Evolutionary conservation across 83 land plant genomes (phyloP).

Genomic region (Thuja plicata): DNA sequence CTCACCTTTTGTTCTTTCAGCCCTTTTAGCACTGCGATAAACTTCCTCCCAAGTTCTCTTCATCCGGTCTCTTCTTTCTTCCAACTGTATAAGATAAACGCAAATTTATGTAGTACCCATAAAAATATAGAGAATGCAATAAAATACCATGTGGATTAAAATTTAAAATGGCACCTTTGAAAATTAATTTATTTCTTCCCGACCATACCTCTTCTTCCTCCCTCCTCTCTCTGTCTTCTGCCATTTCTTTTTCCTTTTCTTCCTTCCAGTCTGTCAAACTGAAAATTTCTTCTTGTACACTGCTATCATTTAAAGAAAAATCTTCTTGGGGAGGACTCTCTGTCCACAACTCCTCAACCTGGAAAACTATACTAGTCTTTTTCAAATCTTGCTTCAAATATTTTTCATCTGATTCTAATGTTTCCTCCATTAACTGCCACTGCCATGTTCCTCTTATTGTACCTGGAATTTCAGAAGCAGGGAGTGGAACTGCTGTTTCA

Average conservation of each 20-base stretch:
- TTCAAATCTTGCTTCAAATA: not conserved
- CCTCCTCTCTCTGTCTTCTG: conserved; percentile 44
- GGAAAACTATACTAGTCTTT: not conserved
- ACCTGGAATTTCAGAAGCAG: conserved; percentile 30
- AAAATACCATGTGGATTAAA: not conserved
- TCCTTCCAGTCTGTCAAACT: conserved; percentile 60
- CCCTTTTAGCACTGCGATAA: conserved; percentile 76
- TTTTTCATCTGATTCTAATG: conserved; percentile 3
- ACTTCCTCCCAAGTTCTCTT: conserved; percentile 94
- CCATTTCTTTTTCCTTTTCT: conserved; percentile 39
- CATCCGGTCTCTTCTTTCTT: conserved; percentile 75
- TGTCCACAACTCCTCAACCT: conserved; percentile 35
- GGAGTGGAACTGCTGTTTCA: conserved; percentile 58
- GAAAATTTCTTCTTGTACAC: conserved; percentile 37
- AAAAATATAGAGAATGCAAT: not conserved
- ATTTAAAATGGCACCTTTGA: not conserved
- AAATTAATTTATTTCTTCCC: conserved; percentile 7
- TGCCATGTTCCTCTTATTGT: conserved; percentile 62
- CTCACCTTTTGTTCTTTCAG: conserved; percentile 75
- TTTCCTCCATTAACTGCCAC: conserved; percentile 58
- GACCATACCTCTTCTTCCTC: conserved; percentile 81
- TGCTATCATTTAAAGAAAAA: not conserved
- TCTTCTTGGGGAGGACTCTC: conserved; percentile 1
- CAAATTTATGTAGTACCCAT: not conserved
- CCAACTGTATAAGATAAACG: conserved; percentile 46